Evolutionary conservation across 2,329 filamentous ascomycete species (phyloP).

Genomic region (Daldinia sp.): DNA sequence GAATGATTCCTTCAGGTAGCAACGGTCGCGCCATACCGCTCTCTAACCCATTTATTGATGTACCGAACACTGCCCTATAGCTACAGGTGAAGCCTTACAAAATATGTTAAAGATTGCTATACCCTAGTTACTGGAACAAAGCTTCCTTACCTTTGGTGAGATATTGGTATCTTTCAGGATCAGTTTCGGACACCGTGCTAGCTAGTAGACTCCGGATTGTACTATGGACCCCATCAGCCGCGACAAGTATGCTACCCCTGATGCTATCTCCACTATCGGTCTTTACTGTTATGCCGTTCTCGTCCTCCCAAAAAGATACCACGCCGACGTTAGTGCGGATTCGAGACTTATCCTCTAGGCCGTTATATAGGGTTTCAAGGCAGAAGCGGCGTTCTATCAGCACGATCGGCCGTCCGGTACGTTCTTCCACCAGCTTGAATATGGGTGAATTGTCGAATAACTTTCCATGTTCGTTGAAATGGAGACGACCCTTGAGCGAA

Average conservation of each 20-base stretch:
- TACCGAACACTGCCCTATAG: constrained; percentile 39
- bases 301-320: constrained; percentile 26
- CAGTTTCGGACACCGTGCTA: constrained; percentile 6
- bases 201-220: constrained; percentile 32
- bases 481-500: constrained; percentile 24
- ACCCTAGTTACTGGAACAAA: not conserved
- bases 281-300: constrained; percentile 28
- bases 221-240: constrained; percentile 39
- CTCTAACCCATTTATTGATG: constrained; percentile 17
- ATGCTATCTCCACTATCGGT: constrained; percentile 31
- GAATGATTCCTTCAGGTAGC: constrained; percentile 24
- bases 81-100: constrained; percentile 26
- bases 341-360: constrained; percentile 36
- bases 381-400: constrained; percentile 38
- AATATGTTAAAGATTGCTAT: not conserved
- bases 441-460: constrained; percentile 28
- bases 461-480: constrained; percentile 29
- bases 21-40: not conserved
- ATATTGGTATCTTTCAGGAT: constrained; percentile 23
- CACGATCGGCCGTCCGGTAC: not conserved
- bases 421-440: constrained; percentile 7
- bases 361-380: constrained; percentile 29
- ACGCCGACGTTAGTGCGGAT: constrained; percentile 16
- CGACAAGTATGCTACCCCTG: constrained; percentile 36
- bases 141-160: constrained; percentile 4